Evolutionary conservation across 345 rosid species (phyloP).

Genomic region (Carallia brachiata): DNA sequence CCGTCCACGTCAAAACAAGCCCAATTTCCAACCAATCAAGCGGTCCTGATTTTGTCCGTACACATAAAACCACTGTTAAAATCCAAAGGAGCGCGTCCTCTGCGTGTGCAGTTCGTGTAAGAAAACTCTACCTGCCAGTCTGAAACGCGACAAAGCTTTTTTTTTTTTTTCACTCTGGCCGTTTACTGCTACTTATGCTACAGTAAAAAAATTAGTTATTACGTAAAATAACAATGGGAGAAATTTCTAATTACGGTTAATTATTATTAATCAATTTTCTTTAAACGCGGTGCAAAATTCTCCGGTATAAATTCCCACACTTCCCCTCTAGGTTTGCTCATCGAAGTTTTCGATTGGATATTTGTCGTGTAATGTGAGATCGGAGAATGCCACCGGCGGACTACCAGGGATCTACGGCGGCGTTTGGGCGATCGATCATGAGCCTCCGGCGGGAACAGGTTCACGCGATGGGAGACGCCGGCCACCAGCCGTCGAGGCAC

Average conservation of each 20-base stretch:
- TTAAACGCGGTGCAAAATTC: conserved; percentile 19
- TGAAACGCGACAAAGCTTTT: no score
- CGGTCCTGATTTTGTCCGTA: background rate
- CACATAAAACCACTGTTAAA: background rate
- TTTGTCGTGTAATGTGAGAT: background rate
- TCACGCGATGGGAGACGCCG: conserved; percentile 38
- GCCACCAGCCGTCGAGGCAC: conserved; percentile 26
- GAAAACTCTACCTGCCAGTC: background rate
- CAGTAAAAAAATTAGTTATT: no score
- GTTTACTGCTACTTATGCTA: no score
- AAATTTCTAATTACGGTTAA: background rate
- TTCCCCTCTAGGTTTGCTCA: conserved; percentile 16
- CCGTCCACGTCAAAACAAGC: background rate
- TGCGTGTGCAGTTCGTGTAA: conserved; percentile 10
- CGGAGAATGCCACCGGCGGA: conserved; percentile 33
- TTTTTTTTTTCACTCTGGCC: no score
- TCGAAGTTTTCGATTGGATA: background rate
- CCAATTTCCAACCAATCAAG: background rate
- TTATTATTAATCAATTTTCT: background rate
- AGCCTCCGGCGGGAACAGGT: conserved; percentile 45
- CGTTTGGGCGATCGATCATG: conserved; percentile 36
- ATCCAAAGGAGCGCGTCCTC: conserved; percentile 4
- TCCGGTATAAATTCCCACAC: background rate
- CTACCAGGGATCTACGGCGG: conserved; percentile 30
- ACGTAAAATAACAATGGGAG: background rate